Evolutionary conservation across 768 basidiomycete genomes (phyloP), one percentile per base, ranked within the genome.

Genomic region (Vararia minispora): DNA sequence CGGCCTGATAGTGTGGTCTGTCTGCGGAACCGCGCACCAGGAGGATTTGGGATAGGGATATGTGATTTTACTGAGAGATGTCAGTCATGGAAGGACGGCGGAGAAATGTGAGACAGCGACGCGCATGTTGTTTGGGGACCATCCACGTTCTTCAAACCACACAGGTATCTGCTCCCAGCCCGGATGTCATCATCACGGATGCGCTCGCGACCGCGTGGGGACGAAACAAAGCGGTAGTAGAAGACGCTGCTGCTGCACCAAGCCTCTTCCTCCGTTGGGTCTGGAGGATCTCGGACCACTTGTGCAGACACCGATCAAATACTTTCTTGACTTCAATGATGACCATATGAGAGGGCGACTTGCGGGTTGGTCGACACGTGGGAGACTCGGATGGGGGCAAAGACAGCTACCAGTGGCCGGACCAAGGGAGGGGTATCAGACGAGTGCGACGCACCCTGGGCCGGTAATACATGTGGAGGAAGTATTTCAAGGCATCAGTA

Each of bases 81-180:
- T 22, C 10, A 27, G 9, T 18, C n/a, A 24, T 33, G 24, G 35
- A 22, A n/a, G n/a, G n/a, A n/a, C n/a, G n/a, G n/a, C n/a, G n/a
- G n/a, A n/a, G n/a, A n/a, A n/a, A n/a, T n/a, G n/a, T n/a, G n/a
- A n/a, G n/a, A 24, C 13, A 28, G 10, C 18, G 8, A 38, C 54
- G 24, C 24, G 58, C 65, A 26, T 42, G 31, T 59, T 58, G 29
- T 56, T 56, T 0, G 31, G 54, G 8, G 16, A 43, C 55, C 53
- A 57, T 6, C 51, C 54, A 49, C 51, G 59, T 10, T 24, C 38
- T 1, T 43, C 43, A 53, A 69, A 70, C 66, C 66, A 71, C 6
- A 44, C 30, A 23, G 62, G 54, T 14, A 69, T 56, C 9, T 65
- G 59, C 47, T 69, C 71, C 68, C 68, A 71, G 6, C 68, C 68